These are phyloP conservation scores for Laetiporus sulphureus DNA, from an alignment of 1,284 basidiomycete species.

Conservation along the genomic window DNA sequence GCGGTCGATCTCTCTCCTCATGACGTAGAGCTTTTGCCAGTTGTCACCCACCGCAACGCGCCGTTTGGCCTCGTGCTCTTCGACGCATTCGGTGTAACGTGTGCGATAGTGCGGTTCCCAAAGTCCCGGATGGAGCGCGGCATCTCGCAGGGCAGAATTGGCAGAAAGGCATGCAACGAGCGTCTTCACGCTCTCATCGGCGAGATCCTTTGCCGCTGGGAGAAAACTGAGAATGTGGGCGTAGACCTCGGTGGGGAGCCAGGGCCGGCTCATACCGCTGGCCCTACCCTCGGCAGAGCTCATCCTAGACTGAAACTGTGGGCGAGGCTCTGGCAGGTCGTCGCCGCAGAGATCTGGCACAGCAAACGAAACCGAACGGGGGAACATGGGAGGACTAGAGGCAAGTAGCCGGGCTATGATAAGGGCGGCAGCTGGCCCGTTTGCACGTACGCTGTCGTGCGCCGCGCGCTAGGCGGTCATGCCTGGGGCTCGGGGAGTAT, in stretches of 20 bases:
- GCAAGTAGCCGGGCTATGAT: no score
- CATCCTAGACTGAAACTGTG: no score
- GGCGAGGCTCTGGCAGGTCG: no score
- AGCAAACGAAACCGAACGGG: no score
- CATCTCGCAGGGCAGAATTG: slow-evolving; percentile 23
- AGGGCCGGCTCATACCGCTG: not conserved
- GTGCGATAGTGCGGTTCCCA: slow-evolving; percentile 46
- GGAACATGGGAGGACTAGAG: no score
- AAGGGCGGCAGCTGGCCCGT: no score
- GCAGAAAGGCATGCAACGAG: slow-evolving; percentile 24
- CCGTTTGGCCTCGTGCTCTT: slow-evolving; percentile 30
- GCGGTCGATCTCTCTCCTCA: slow-evolving; percentile 37
- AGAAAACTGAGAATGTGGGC: slow-evolving; percentile 23
- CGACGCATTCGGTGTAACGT: slow-evolving; percentile 39
- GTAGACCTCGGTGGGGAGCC: slow-evolving; percentile 22
- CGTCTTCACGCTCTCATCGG: slow-evolving; percentile 18
- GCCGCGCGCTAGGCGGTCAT: no score
- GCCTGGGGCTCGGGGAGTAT: no score
- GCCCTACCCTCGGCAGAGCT: not conserved
- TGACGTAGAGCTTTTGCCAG: slow-evolving; percentile 40
- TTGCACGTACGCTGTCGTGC: no score
- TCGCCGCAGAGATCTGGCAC: no score
- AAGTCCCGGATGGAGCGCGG: slow-evolving; percentile 24
- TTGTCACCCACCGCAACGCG: slow-evolving; percentile 26
- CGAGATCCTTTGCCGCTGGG: slow-evolving; percentile 20